phyloP scores from a whole-genome alignment of 2,329 filamentous ascomycete species.

The Ophiostoma perfectum region DNA sequence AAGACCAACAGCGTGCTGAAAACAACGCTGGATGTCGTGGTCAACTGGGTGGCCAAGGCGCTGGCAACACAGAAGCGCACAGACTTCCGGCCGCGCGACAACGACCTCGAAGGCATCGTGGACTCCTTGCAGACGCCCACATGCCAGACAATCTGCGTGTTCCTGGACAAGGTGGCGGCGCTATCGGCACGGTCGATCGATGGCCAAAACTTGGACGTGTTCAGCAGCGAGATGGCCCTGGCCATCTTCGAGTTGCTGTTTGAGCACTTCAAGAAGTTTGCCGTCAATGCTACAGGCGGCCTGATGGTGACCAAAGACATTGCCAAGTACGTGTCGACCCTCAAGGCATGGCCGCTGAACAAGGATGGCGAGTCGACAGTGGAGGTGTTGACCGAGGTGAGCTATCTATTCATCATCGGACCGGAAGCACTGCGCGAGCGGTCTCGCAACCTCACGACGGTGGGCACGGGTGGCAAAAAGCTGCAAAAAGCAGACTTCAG shows the following conservation, averaged over 20 bases:
- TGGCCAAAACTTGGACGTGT: conserved; percentile 74
- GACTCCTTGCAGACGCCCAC: conserved; percentile 82
- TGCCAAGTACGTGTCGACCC: conserved; percentile 80
- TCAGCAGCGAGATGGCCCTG: conserved; percentile 77
- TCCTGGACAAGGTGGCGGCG: conserved; percentile 63
- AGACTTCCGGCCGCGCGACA: conserved; percentile 84
- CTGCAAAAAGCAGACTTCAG: conserved; percentile 66
- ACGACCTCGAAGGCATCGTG: conserved; percentile 55
- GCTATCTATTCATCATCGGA: conserved; percentile 91
- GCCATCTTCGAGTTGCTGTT: conserved; percentile 73
- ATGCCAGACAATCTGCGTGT: conserved; percentile 73
- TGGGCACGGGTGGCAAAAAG: conserved; percentile 45
- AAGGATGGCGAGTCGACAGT: conserved; percentile 64
- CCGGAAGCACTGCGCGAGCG: conserved; percentile 70
- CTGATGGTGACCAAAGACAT: conserved; percentile 96
- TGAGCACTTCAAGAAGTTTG: conserved; percentile 91
- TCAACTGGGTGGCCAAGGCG: conserved; percentile 70
- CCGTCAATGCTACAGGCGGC: conserved; percentile 85
- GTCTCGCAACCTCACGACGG: conserved; percentile 49
- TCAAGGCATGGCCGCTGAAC: conserved; percentile 73
- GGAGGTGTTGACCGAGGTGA: conserved; percentile 87
- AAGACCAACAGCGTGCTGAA: conserved; percentile 64
- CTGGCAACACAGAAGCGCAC: conserved; percentile 76
- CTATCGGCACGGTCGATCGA: conserved; percentile 65
- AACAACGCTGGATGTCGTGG: conserved; percentile 57